phyloP scores from a whole-genome alignment of 2,329 filamentous ascomycete genomes.

The Plenodomus tracheiphilus region DNA sequence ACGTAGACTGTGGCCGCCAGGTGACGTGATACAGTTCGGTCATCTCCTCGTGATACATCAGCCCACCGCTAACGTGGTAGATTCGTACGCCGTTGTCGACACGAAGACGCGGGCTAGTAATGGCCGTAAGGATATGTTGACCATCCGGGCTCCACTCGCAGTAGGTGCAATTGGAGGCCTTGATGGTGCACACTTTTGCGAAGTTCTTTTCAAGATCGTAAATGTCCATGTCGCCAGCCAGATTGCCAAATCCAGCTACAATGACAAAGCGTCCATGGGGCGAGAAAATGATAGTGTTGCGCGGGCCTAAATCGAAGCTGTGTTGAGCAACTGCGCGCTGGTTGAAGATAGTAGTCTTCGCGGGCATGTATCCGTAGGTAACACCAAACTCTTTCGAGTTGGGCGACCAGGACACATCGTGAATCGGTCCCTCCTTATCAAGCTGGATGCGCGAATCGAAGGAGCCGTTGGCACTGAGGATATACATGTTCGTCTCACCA shows the following conservation, averaged over 20 bases:
- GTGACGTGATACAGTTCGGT: conserved; percentile 84
- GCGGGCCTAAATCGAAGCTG: conserved; percentile 81
- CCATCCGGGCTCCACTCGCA: conserved; percentile 98
- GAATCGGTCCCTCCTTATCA: conserved; percentile 96
- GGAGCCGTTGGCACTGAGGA: conserved; percentile 85
- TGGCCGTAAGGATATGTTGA: conserved; percentile 94
- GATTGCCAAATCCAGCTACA: conserved; percentile 94
- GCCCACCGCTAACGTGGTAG: conserved; percentile 84
- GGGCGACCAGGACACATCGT: conserved; percentile 97
- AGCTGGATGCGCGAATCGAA: conserved; percentile 91
- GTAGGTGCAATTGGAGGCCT: conserved; percentile 92
- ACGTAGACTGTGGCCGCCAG: conserved; percentile 77
- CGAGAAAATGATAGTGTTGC: conserved; percentile 95
- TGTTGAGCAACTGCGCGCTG: conserved; percentile 79
- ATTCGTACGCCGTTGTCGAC: conserved; percentile 96
- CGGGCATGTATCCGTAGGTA: conserved; percentile 98
- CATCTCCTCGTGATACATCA: conserved; percentile 97
- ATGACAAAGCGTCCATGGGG: conserved; percentile 90
- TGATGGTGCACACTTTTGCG: conserved; percentile 87
- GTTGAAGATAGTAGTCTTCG: conserved; percentile 98
- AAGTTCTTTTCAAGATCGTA: conserved; percentile 96
- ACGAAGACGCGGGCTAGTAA: conserved; percentile 88
- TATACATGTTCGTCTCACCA: conserved; percentile 94
- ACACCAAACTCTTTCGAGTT: conserved; percentile 98
- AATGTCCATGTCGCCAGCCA: conserved; percentile 96